Conservation (phyloP, 768 basidiomycete genomes). For the Boletus edulis region DNA sequence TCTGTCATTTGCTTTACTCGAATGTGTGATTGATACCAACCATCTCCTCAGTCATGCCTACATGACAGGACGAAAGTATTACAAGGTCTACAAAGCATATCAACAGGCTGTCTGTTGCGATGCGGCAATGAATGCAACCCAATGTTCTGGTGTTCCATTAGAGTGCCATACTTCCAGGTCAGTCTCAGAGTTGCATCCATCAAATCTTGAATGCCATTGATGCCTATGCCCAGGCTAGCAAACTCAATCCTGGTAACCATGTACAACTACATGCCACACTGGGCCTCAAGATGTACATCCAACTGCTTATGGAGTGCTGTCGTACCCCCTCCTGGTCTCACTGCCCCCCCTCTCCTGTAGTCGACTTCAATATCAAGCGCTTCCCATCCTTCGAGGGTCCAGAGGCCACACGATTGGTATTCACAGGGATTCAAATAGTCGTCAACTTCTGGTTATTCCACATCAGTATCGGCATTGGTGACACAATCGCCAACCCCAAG, state of each 20-base stretch:
- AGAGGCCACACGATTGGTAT: too few relatives aligned
- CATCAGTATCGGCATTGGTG: too few relatives aligned
- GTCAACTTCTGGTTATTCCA: too few relatives aligned
- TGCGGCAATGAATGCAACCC: conserved; percentile 82
- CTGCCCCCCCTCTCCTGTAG: conserved; percentile 63
- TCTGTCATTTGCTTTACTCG: conserved; percentile 5
- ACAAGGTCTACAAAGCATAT: conserved; percentile 99
- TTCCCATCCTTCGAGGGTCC: conserved; percentile 35
- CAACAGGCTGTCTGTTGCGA: conserved; percentile 99
- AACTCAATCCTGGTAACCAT: conserved; percentile 84
- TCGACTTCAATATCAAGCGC: conserved; percentile 29
- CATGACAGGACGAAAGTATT: conserved; percentile 98
- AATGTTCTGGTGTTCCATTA: conserved; percentile 99
- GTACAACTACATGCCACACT: conserved; percentile 78
- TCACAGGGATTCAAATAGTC: too few relatives aligned
- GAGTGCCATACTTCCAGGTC: conserved; percentile 98
- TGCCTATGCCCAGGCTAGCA: conserved; percentile 91
- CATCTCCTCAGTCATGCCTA: conserved; percentile 94
- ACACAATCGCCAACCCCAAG: too few relatives aligned
- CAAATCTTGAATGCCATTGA: conserved; percentile 99
- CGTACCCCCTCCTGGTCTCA: conserved; percentile 65
- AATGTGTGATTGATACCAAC: conserved; percentile 12
- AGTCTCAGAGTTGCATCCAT: conserved; percentile 99
- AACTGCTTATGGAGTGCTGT: conserved; percentile 82
- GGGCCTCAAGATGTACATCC: conserved; percentile 95